Evolutionary conservation across 1,284 basidiomycete genomes (phyloP), one percentile per base, ranked within the genome.

Genomic region (Boletus sp.): DNA sequence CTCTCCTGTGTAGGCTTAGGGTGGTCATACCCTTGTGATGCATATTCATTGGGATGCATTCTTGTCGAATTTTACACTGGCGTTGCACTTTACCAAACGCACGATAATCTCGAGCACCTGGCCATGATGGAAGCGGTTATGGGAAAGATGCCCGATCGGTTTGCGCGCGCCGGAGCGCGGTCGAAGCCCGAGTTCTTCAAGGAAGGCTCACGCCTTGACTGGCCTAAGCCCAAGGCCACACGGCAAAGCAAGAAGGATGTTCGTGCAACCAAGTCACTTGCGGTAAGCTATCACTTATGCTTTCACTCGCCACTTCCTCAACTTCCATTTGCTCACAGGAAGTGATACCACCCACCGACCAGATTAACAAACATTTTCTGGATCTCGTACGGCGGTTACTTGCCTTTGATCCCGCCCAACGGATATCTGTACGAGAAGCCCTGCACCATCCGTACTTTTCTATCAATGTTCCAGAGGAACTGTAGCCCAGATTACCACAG

Each of bases 51-150:
- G 46, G 96, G 96, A 7, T 99, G 96, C 72, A 99, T 99, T 58
- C 81, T 99, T 13, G 93, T 99, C 53, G 96, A 99, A 69, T 98
- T 99, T 67, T 96, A 86, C 72, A 99, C 96, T 3, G 96, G 96
- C 29, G 85, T 95, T 38, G 96, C 96, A 4, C 77, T 99, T 26
- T 99, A 98, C 74, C 96, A 99, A 69, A 99, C 96, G 0, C 95
- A 98, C 65, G 95, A 99, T 71, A 99, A 99, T 66, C 80, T 99
- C 10, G 96, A 99, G 66, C 96, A 99, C 68, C 82, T 99, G 7
- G 96, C 96, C 36, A 99, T 99, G 96, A 99, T 99, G 96, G 94
- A 99, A 69, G 85, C 90, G 57, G 96, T 99, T 29, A 95, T 99
- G 83, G 96, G 95, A 52, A 88, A 86, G 69, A 94, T 99, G 85